Percentiles rank a stretch among this genome's conserved stretches.
phyloP scores from a whole-genome alignment of 148 eudicot species.

The Beta vulgaris region DNA sequence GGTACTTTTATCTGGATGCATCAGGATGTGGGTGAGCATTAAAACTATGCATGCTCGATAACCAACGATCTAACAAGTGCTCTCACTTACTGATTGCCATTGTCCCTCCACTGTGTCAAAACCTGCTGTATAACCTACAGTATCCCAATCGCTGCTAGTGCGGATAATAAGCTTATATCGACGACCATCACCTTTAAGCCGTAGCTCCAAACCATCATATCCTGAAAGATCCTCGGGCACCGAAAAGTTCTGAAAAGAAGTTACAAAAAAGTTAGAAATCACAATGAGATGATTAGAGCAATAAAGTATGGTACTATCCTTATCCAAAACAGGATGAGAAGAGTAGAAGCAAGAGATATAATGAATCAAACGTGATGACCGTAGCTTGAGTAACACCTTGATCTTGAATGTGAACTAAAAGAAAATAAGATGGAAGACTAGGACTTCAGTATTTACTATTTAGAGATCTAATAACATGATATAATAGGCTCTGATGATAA shows the following conservation, averaged over 20 bases:
- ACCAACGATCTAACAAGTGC: not conserved
- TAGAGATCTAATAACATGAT: not conserved
- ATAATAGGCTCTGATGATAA: not conserved
- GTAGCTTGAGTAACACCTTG: not conserved
- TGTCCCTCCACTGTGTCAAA: slow-evolving; percentile 90
- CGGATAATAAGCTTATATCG: slow-evolving; percentile 90
- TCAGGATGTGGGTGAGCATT: slow-evolving; percentile 5
- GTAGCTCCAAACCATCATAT: slow-evolving; percentile 87
- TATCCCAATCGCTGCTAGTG: slow-evolving; percentile 95
- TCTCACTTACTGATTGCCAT: slow-evolving; percentile 88
- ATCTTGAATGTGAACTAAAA: not conserved
- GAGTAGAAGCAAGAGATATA: not conserved
- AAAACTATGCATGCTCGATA: slow-evolving; percentile 2
- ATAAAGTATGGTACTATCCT: not conserved
- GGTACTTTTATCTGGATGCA: slow-evolving; percentile 60
- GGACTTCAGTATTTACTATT: not conserved
- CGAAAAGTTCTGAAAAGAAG: slow-evolving; percentile 62
- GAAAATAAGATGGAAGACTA: not conserved
- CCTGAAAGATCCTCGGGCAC: slow-evolving; percentile 88
- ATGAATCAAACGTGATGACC: not conserved
- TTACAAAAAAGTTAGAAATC: slow-evolving; percentile 10
- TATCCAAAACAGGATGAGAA: no score
- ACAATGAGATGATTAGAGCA: no score
- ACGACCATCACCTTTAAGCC: slow-evolving; percentile 83
- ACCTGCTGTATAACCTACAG: slow-evolving; percentile 80